Conservation (phyloP, 495 filamentous ascomycete species). For the Hypomontagnella submonticulosa region DNA sequence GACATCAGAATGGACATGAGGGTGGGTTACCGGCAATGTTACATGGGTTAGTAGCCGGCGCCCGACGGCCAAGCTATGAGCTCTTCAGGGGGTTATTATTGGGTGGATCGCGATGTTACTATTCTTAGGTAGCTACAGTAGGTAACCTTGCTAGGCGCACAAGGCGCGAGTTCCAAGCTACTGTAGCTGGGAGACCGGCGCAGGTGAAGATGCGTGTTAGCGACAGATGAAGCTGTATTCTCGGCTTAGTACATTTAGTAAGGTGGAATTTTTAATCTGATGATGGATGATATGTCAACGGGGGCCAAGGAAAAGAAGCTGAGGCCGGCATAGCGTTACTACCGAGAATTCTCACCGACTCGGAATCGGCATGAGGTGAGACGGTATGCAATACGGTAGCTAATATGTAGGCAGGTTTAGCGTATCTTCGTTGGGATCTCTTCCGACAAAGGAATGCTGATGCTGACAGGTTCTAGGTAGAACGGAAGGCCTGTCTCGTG, state of each 20-base stretch:
- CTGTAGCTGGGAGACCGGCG: conserved; percentile 32
- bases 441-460: conserved; percentile 16
- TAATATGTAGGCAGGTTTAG: neutral
- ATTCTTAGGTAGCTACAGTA: conserved; percentile 38
- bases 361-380: conserved; percentile 6
- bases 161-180: conserved; percentile 23
- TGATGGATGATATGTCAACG: neutral
- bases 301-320: neutral
- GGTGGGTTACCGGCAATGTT: conserved; percentile 35
- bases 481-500: conserved; percentile 1
- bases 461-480: neutral
- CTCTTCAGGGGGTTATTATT: conserved; percentile 27
- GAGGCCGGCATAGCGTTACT: neutral
- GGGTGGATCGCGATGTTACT: conserved; percentile 31
- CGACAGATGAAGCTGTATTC: conserved; percentile 6
- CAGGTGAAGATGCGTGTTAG: conserved; percentile 21
- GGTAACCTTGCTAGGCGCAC: conserved; percentile 16
- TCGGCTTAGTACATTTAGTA: conserved; percentile 7
- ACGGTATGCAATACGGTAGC: conserved; percentile 12
- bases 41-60: conserved; percentile 35
- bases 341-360: conserved; percentile 10
- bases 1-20: conserved; percentile 40
- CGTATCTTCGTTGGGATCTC: conserved; percentile 1
- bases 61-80: conserved; percentile 15
- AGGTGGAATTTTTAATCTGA: conserved; percentile 6